Evolutionary conservation across 768 basidiomycete species (phyloP).

Genomic region (Piloderma croceum): DNA sequence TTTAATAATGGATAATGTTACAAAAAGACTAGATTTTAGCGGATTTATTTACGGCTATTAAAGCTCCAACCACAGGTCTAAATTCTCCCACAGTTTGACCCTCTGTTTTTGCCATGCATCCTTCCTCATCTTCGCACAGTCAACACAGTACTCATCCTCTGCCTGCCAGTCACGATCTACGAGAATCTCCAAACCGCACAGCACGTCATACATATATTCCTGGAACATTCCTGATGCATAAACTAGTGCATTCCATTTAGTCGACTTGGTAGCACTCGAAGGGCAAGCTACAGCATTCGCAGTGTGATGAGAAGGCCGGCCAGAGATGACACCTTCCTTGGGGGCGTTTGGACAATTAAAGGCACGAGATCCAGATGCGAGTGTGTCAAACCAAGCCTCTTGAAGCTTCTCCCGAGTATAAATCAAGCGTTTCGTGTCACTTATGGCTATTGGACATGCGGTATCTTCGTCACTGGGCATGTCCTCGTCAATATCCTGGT

Average conservation of each 20-base stretch:
- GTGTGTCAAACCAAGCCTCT: conserved; percentile 14
- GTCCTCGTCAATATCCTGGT: conserved; percentile 12
- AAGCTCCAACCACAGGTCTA: conserved; percentile 24
- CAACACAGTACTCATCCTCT: conserved; percentile 30
- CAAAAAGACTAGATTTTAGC: too few species aligned
- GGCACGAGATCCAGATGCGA: conserved; percentile 8
- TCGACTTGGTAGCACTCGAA: too few species aligned
- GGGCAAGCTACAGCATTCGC: too few species aligned
- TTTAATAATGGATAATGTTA: too few species aligned
- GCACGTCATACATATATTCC: conserved; percentile 27
- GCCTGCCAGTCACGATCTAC: conserved; percentile 21
- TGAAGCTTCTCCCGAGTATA: conserved; percentile 17
- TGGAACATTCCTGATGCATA: conserved; percentile 22
- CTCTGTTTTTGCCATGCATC: conserved; percentile 24
- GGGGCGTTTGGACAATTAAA: conserved; percentile 5
- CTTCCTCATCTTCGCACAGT: conserved; percentile 25
- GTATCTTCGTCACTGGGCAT: too few species aligned
- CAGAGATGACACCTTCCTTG: background rate
- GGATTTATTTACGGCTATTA: too few species aligned
- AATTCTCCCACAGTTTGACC: conserved; percentile 27
- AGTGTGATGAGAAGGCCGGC: conserved; percentile 7
- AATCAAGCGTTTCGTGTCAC: conserved; percentile 3
- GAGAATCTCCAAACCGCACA: conserved; percentile 31
- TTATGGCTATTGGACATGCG: too few species aligned
- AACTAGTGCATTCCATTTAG: too few species aligned